phyloP scores from a whole-genome alignment of 2,329 filamentous ascomycete species.

The Leptographium radiaticola region DNA sequence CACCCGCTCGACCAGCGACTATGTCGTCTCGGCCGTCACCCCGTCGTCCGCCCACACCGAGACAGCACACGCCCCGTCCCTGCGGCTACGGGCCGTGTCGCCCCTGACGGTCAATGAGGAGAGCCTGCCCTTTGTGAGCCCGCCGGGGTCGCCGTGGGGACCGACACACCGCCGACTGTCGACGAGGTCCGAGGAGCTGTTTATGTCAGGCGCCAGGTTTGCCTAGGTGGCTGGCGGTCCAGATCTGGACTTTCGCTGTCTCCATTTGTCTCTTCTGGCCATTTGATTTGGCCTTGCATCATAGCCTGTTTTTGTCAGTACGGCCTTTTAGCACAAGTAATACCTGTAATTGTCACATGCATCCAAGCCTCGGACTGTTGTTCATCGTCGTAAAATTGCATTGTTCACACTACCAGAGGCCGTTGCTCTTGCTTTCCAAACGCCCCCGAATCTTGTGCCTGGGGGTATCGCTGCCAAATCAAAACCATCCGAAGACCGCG shows the following conservation, averaged over 20 bases:
- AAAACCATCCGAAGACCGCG: background rate
- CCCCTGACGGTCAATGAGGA: slow-evolving; percentile 11
- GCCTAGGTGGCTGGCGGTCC: background rate
- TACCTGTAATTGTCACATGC: too few species aligned
- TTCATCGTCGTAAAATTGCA: too few species aligned
- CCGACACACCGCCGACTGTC: slow-evolving; percentile 23
- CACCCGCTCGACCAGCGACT: background rate
- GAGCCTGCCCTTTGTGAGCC: slow-evolving; percentile 9
- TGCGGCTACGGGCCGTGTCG: slow-evolving; percentile 1
- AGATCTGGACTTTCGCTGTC: background rate
- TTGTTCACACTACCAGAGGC: background rate
- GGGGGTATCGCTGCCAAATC: background rate
- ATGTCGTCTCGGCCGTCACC: slow-evolving; percentile 25
- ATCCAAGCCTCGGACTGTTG: too few species aligned
- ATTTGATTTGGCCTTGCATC: background rate
- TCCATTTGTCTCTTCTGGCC: background rate
- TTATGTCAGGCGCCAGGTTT: slow-evolving; percentile 9
- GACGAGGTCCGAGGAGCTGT: slow-evolving; percentile 29
- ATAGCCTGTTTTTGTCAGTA: background rate
- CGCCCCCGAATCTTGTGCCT: slow-evolving; percentile 1
- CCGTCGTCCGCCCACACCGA: slow-evolving; percentile 7
- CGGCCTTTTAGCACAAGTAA: background rate
- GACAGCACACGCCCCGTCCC: background rate
- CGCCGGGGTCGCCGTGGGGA: slow-evolving; percentile 5
- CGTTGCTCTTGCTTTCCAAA: background rate